A percentile compares a stretch with the other conserved stretches of the same genome.
Conservation (phyloP, 2,329 filamentous ascomycete species). For the Septoria petroselini region DNA sequence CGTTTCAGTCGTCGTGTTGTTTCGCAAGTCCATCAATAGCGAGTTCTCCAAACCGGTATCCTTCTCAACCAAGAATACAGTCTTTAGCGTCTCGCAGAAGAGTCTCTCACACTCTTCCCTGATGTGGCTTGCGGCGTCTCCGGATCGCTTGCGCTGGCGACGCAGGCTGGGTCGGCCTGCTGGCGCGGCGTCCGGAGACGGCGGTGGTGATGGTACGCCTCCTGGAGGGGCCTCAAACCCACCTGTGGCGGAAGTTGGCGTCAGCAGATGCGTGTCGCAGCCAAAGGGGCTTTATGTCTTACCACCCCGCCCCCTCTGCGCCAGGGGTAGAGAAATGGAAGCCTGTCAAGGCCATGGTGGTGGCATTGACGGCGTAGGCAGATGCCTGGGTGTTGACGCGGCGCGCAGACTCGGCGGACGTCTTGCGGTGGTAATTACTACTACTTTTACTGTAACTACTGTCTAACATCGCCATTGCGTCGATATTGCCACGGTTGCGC, state of each 20-base stretch:
- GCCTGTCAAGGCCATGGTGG: constrained; percentile 68
- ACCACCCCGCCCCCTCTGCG: constrained; percentile 59
- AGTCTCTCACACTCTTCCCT: constrained; percentile 99
- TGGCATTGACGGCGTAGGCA: constrained; percentile 78
- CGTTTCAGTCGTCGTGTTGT: constrained; percentile 31
- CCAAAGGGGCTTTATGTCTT: constrained; percentile 12
- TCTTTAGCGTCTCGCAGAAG: constrained; percentile 94
- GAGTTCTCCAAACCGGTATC: constrained; percentile 72
- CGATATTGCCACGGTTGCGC: constrained; percentile 47
- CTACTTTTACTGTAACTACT: constrained; percentile 68
- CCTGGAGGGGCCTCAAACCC: constrained; percentile 89
- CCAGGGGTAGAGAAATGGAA: constrained; percentile 91
- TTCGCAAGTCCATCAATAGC: constrained; percentile 74
- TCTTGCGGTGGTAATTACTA: constrained; percentile 54
- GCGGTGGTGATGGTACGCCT: constrained; percentile 73
- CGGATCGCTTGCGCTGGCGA: constrained; percentile 47
- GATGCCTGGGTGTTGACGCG: constrained; percentile 79
- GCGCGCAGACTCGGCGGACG: constrained; percentile 59
- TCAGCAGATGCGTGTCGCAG: constrained; percentile 15
- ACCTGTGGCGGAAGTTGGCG: constrained; percentile 63
- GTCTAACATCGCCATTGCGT: constrained; percentile 66
- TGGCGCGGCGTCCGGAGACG: constrained; percentile 62
- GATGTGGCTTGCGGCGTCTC: constrained; percentile 94
- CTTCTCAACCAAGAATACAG: constrained; percentile 96
- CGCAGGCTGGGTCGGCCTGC: constrained; percentile 29